Base-by-base conservation (phyloP, 768 basidiomycete species). In the Boletus fagicola region DNA sequence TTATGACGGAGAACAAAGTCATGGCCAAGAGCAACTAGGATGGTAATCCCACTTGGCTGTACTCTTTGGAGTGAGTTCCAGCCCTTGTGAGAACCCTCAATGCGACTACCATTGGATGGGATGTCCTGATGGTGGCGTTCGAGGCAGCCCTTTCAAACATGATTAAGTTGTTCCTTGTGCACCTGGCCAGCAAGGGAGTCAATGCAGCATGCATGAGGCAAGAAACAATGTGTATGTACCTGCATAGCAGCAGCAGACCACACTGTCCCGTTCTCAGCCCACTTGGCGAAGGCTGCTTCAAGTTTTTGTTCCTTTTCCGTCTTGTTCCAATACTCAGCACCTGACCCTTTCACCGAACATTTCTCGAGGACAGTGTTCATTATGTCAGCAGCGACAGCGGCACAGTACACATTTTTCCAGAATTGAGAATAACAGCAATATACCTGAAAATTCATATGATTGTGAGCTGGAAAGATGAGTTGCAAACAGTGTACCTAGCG, bases 81-180 rank as follows among this genome's bases (percentile, higher is more conserved):
- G 8, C 30, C 30, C 9, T 30, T 30, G 30, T 30, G 30, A 9
- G 30, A 30, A 6, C 30, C 30, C 24, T 74, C 66, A 12, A 74
- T 72, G 1, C 59, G 63, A 16, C 69, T 72, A 0, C 72, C 66
- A 44, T 74, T 66, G 0, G 67, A 54, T 0, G 35, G 38, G 4
- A 72, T 56, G 40, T 68, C 72, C 20, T 66, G 45, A 1, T 56
- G 53, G 1, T 45, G n/a, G 1, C 67, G 54, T 0, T 60, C 45
- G 0, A 74, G 59, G 30, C 72, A 74, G 3, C 72, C 72, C 33
- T 67, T 70, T 5, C 16, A 8, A 5, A 72, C 63, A n/a, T 74
- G 72, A 0, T 52, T 48, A 5, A 74, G 39, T 58, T 73, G 72
- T 1, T 68, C 64, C 2, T 45, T 15, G 40, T 72, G 70, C 1